phyloP scores from a whole-genome alignment of 306 rosid species.

The Quercus berberidifolia region DNA sequence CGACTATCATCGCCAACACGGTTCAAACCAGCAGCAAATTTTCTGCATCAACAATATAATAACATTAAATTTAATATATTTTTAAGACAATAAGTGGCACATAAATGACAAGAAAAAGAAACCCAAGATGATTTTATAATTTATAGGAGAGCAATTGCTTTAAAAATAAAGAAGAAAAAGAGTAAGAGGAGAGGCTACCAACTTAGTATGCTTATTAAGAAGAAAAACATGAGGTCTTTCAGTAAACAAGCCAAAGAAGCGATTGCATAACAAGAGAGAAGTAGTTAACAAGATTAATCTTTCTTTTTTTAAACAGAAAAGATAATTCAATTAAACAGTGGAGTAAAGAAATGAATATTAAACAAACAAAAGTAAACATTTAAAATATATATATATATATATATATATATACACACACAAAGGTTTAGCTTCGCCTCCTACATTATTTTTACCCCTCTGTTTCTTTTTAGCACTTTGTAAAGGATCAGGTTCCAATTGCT shows the following conservation, averaged over 20 bases:
- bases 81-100: slow-evolving; percentile 13
- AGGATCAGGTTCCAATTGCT: background rate
- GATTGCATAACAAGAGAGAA: background rate
- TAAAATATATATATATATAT: background rate
- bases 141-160: background rate
- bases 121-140: background rate
- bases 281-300: background rate
- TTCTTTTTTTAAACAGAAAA: background rate
- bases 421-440: too few species aligned
- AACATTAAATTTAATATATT: slow-evolving; percentile 17
- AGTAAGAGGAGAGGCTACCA: background rate
- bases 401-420: background rate
- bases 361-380: background rate
- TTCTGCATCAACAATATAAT: slow-evolving; percentile 37
- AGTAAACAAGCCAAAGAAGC: background rate
- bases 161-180: background rate
- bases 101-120: slow-evolving; percentile 1
- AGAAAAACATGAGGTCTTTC: too few species aligned
- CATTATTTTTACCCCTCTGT: background rate
- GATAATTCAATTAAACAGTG: background rate
- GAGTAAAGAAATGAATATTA: background rate
- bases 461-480: background rate
- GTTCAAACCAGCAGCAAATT: slow-evolving; percentile 30
- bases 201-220: background rate
- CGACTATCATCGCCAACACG: slow-evolving; percentile 31